Percentiles rank a stretch among this genome's conserved stretches.
Conservation (phyloP, 208 protist genomes). For the Leishmania lainsoni region DNA sequence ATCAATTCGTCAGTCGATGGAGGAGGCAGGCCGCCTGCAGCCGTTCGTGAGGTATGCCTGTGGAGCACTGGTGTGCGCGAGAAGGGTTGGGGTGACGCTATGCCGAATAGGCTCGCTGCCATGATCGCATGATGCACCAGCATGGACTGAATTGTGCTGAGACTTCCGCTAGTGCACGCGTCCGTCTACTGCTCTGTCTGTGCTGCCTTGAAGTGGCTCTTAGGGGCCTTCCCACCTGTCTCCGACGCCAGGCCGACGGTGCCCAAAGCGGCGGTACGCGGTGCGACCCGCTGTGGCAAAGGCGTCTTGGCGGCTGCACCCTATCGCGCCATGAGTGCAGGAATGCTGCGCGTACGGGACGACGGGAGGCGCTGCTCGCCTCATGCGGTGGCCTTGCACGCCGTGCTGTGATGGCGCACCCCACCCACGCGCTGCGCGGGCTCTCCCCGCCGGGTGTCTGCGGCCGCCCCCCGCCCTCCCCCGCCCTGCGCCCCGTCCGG, state of each 20-base stretch:
- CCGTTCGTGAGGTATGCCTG: neutral
- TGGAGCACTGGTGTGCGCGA: neutral
- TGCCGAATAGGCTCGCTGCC: neutral
- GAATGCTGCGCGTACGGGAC: neutral
- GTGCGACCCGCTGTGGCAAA: too few species aligned
- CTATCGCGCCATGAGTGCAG: too few species aligned
- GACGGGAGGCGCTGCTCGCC: neutral
- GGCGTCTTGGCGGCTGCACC: too few species aligned
- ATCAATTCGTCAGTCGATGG: neutral
- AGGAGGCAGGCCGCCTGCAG: neutral
- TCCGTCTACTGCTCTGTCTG: neutral
- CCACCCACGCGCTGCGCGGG: neutral
- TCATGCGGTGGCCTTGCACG: neutral
- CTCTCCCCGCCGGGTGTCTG: neutral
- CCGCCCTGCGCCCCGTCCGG: neutral
- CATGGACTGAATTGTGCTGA: neutral
- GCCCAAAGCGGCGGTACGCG: neutral
- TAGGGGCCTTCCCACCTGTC: neutral
- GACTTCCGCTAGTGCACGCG: neutral
- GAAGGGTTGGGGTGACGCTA: too few species aligned
- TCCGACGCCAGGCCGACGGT: neutral
- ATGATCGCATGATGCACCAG: neutral
- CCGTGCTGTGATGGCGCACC: neutral
- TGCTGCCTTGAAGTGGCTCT: neutral
- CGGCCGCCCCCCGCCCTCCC: neutral